Evolutionary conservation across 345 rosid species (phyloP), one percentile per base, ranked within the genome.

Genomic region (Arabis alpina): DNA sequence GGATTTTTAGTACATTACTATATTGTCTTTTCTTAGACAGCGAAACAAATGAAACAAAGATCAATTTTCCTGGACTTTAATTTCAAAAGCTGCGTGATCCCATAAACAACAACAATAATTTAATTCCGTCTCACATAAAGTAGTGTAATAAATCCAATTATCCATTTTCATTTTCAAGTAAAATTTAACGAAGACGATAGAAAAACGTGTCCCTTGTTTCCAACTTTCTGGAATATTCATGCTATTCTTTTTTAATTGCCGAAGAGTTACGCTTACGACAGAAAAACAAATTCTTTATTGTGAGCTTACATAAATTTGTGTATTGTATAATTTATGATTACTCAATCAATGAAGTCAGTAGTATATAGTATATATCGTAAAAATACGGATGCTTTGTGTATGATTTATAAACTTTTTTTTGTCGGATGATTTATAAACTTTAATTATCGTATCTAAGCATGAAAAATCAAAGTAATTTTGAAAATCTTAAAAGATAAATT

Each of bases 71-170:
- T 58, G 67, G 72, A 42, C 48, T 66, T 74, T 51, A 59, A 66
- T 74, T 50, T 74, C 55, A 45, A 74, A 59, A 74, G 68, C 72
- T 73, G 67, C 66, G 11, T 66, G 72, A 50, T 73, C 48, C 64
- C 12, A 54, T 48, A 71, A 42, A 50, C 5, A 0, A 49, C 24
- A 54, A 12, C 3, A 53, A 10, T 73, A 37, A 40, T 40, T 47
- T 54, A 63, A 64, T 28, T 39, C 52, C 59, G 10, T 56, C 28
- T 56, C 57, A 54, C 28, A 36, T 56, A 73, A 64, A 64, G 45
- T 39, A 61, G 9, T 64, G 50, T 19, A 57, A 30, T 49, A 65
- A 47, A 41, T 72, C 51, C 49, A 72, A 47, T 37, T 56, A 73
- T 48, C 53, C 50, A 28, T 64, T 64, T 54, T 55, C 42, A 16